A percentile compares a stretch with the other conserved stretches of the same genome.
Evolutionary conservation across 345 rosid genomes (phyloP).

Genomic region (Camelina laxa): DNA sequence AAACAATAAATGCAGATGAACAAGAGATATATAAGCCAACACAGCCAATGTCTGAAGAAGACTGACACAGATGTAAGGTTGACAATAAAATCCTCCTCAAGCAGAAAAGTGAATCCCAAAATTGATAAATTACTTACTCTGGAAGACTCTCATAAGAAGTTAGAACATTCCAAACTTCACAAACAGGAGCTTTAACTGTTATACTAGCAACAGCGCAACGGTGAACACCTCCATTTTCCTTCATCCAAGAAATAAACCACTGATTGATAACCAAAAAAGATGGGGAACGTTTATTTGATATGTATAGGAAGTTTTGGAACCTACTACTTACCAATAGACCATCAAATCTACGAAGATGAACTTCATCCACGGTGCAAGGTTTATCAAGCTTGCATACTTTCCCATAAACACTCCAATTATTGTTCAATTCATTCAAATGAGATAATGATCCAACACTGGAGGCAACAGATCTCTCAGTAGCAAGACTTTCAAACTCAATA

Average conservation of each 20-base stretch:
- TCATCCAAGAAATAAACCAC: conserved; percentile 47
- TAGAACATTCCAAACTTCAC: conserved; percentile 91
- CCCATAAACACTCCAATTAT: conserved; percentile 81
- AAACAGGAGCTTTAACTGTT: conserved; percentile 94
- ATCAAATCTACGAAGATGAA: conserved; percentile 96
- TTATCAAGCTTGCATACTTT: conserved; percentile 77
- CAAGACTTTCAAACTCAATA: conserved; percentile 44
- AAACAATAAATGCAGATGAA: conserved; percentile 28
- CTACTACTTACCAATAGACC: conserved; percentile 76
- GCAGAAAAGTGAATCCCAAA: neutral
- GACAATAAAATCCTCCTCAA: conserved; percentile 3
- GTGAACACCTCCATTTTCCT: conserved; percentile 98
- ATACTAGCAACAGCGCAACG: conserved; percentile 94
- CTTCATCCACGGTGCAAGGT: conserved; percentile 90
- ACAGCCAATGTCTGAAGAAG: neutral
- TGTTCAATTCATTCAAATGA: conserved; percentile 58
- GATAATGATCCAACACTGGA: conserved; percentile 51
- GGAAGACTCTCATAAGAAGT: conserved; percentile 95
- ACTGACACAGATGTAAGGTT: conserved; percentile 12
- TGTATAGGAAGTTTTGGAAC: conserved; percentile 34
- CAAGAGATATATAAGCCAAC: conserved; percentile 12
- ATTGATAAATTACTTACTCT: conserved; percentile 59
- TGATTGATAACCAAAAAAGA: conserved; percentile 46
- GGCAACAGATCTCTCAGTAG: conserved; percentile 42
- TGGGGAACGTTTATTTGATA: conserved; percentile 9